Conservation (phyloP, 345 rosid species). For the Eucalyptus marginata region DNA sequence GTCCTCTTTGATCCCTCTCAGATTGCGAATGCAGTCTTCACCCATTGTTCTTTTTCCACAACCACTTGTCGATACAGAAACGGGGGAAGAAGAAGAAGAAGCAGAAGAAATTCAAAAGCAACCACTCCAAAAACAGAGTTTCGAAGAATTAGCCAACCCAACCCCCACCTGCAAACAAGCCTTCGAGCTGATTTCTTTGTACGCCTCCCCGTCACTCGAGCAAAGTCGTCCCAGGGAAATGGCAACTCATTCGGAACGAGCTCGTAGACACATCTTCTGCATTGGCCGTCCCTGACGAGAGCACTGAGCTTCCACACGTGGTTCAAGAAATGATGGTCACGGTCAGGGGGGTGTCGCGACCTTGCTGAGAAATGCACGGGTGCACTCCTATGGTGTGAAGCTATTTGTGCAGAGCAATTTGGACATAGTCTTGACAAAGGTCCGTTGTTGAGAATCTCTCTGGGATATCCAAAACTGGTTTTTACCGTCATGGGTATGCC, state of each 20-base stretch:
- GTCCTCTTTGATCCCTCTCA: no score
- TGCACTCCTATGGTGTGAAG: slow-evolving; percentile 68
- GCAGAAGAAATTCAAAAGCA: no score
- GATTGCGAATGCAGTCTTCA: no score
- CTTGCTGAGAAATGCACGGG: slow-evolving; percentile 66
- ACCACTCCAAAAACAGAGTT: no score
- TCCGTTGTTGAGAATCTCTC: slow-evolving; percentile 44
- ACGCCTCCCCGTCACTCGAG: no score
- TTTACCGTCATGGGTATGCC: slow-evolving; percentile 54
- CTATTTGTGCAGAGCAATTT: slow-evolving; percentile 91
- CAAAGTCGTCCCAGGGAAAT: slow-evolving; percentile 10
- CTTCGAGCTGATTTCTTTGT: no score
- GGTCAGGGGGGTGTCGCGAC: slow-evolving; percentile 34
- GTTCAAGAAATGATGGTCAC: slow-evolving; percentile 27
- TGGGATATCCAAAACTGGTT: slow-evolving; percentile 54
- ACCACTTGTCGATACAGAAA: no score
- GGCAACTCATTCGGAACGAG: slow-evolving; percentile 60
- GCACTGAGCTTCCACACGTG: slow-evolving; percentile 26
- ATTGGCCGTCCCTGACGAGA: slow-evolving; percentile 27
- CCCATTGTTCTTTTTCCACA: no score
- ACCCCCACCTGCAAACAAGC: no score
- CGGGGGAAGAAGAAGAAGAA: no score
- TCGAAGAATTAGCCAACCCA: no score
- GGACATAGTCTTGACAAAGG: slow-evolving; percentile 42
- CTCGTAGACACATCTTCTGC: slow-evolving; percentile 57